Conservation (phyloP, 2,329 filamentous ascomycete genomes). For the Harringtonia lauricola region DNA sequence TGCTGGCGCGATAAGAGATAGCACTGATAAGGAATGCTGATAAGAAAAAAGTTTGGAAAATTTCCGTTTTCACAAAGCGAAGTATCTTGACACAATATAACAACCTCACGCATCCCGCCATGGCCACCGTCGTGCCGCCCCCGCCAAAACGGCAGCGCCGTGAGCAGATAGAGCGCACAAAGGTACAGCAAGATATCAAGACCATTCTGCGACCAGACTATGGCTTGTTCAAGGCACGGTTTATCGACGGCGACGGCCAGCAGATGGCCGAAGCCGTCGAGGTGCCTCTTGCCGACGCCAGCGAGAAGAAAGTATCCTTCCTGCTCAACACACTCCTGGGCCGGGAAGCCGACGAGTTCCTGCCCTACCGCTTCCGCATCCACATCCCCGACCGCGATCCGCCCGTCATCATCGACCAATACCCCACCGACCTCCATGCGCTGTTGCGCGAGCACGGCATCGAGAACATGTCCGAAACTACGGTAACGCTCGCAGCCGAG, state of each 20-base stretch:
- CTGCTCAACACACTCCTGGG: constrained; percentile 77
- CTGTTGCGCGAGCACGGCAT: constrained; percentile 45
- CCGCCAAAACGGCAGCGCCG: constrained; percentile 67
- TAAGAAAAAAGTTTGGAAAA: too few relatives aligned
- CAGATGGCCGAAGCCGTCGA: constrained; percentile 58
- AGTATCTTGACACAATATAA: too few relatives aligned
- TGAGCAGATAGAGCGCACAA: constrained; percentile 59
- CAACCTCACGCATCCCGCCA: constrained; percentile 8
- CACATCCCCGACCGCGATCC: constrained; percentile 40
- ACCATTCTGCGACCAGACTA: constrained; percentile 55
- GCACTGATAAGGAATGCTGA: constrained; percentile 7
- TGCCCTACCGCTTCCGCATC: constrained; percentile 51
- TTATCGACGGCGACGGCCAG: constrained; percentile 70
- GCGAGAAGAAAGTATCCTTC: constrained; percentile 79
- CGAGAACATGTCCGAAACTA: constrained; percentile 43
- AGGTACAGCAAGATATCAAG: constrained; percentile 64
- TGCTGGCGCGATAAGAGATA: constrained; percentile 6
- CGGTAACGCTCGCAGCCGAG: constrained; percentile 44
- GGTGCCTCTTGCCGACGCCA: constrained; percentile 74
- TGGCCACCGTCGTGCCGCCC: constrained; percentile 24
- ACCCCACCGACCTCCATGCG: constrained; percentile 41
- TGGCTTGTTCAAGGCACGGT: constrained; percentile 76
- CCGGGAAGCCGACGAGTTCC: constrained; percentile 44
- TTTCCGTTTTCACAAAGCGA: neutral
- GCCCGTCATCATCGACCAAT: constrained; percentile 39